phyloP scores from a whole-genome alignment of 108 stramenopile species.

The Seminavis robusta region DNA sequence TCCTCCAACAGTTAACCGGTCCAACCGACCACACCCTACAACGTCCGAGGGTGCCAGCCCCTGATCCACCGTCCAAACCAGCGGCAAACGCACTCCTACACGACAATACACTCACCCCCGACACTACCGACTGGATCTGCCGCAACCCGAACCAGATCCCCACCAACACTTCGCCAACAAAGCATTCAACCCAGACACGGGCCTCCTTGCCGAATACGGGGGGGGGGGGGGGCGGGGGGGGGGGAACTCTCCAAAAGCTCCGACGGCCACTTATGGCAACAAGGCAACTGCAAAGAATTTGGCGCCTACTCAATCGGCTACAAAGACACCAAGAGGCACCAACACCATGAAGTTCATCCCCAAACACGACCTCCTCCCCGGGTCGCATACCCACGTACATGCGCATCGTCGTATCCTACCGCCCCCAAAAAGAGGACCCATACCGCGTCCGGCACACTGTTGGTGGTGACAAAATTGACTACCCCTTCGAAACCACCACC shows the following conservation, averaged over 20 bases:
- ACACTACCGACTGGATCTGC: neutral
- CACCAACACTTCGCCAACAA: neutral
- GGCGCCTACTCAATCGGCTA: slow-evolving; percentile 16
- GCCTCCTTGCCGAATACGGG: slow-evolving; percentile 19
- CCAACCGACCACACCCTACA: neutral
- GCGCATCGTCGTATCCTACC: slow-evolving; percentile 16
- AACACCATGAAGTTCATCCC: slow-evolving; percentile 17
- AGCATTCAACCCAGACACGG: slow-evolving; percentile 20
- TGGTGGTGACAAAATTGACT: slow-evolving; percentile 29
- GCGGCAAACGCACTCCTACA: neutral
- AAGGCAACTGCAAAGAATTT: slow-evolving; percentile 14
- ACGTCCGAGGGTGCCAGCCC: slow-evolving; percentile 1
- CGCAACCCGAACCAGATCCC: neutral
- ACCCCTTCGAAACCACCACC: slow-evolving; percentile 14
- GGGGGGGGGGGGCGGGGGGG: no score
- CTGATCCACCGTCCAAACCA: neutral
- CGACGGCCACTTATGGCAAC: slow-evolving; percentile 6
- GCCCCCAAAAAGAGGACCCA: slow-evolving; percentile 29
- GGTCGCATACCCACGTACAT: slow-evolving; percentile 13
- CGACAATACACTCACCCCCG: neutral
- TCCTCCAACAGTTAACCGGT: no score
- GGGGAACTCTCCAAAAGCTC: slow-evolving; percentile 7
- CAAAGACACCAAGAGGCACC: slow-evolving; percentile 10
- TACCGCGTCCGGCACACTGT: slow-evolving; percentile 21
- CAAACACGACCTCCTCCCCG: neutral